phyloP scores from a whole-genome alignment of 2,329 filamentous ascomycete genomes.

The Colletotrichum viniferum region DNA sequence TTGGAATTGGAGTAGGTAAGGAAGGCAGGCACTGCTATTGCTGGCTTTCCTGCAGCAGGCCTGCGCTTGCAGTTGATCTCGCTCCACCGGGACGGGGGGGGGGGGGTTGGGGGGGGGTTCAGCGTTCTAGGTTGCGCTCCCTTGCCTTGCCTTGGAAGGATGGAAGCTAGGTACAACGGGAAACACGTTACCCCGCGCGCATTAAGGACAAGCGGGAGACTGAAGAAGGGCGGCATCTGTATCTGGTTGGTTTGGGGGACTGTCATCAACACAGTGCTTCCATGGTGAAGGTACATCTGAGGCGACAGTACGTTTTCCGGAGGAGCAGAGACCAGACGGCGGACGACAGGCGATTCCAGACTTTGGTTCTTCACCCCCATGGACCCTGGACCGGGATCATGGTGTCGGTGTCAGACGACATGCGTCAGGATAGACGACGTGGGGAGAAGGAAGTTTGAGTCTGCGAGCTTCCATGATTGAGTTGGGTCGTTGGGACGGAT shows the following conservation, averaged over 20 bases:
- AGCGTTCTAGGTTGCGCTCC: neutral
- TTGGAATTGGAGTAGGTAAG: neutral
- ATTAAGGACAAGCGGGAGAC: neutral
- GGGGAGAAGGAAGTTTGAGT: conserved; percentile 1
- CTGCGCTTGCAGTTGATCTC: neutral
- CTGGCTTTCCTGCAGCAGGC: neutral
- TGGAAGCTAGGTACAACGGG: neutral
- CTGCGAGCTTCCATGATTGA: neutral
- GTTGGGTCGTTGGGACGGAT: neutral
- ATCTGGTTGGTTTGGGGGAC: neutral
- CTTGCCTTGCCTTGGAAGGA: neutral
- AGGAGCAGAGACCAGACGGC: neutral
- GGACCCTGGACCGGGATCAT: neutral
- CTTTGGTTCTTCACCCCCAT: neutral
- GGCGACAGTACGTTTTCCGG: neutral
- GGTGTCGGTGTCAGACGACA: neutral
- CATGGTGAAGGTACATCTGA: neutral
- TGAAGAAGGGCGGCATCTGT: neutral
- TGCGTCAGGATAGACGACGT: neutral
- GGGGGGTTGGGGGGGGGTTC: neutral
- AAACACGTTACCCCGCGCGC: conserved; percentile 11
- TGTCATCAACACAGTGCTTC: neutral
- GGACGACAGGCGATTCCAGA: neutral
- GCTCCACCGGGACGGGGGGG: conserved; percentile 3
- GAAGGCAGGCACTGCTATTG: neutral